A percentile compares a stretch with the other conserved stretches of the same genome.
Conservation (phyloP, 2,329 filamentous ascomycete species). For the Leptographium lundbergii region DNA sequence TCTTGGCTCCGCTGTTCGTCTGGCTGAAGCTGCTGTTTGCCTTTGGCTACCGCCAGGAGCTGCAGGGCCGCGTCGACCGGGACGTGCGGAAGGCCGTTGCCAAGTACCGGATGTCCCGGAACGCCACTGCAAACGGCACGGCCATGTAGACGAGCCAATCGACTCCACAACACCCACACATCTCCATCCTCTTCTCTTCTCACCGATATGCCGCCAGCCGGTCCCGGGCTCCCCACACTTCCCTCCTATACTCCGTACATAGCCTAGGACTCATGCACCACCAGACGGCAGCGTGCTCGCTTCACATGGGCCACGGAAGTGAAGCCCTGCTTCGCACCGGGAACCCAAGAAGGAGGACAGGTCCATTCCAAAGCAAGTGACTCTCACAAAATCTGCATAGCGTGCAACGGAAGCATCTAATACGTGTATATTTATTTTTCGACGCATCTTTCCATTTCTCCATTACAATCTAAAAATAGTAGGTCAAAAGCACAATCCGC, state of each 20-base stretch:
- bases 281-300: too few relatives aligned
- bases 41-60: slow-evolving; percentile 77
- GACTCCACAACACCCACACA: too few relatives aligned
- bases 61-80: slow-evolving; percentile 69
- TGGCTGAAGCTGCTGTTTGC: slow-evolving; percentile 91
- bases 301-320: too few relatives aligned
- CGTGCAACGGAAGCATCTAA: not conserved
- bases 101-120: slow-evolving; percentile 54
- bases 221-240: too few relatives aligned
- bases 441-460: not conserved
- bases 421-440: not conserved
- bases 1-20: slow-evolving; percentile 90
- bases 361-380: not conserved
- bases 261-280: too few relatives aligned
- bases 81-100: slow-evolving; percentile 63
- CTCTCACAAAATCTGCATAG: not conserved
- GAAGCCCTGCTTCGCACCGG: too few relatives aligned
- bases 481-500: not conserved
- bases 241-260: too few relatives aligned
- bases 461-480: not conserved
- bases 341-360: not conserved
- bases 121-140: slow-evolving; percentile 34
- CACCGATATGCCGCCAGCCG: too few relatives aligned
- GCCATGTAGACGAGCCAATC: slow-evolving; percentile 23
- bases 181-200: too few relatives aligned